Evolutionary conservation across 2,329 filamentous ascomycete species (phyloP), one percentile per base, ranked within the genome.

Genomic region (Colletotrichum sp.): DNA sequence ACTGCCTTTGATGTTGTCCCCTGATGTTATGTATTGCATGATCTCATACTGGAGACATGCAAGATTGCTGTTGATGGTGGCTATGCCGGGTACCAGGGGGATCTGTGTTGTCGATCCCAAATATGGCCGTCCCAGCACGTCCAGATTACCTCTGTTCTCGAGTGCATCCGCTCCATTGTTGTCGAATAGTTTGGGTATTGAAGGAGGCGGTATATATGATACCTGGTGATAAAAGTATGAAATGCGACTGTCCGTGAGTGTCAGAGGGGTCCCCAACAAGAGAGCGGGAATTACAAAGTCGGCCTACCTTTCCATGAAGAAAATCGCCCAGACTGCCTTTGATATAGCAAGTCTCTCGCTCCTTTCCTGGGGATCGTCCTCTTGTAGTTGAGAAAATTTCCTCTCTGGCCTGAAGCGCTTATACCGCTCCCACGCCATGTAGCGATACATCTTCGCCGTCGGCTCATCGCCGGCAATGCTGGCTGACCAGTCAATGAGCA

Each of bases 351-450:
- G 26, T 48, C 66, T 64, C 36, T 76, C 74, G n/a, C 7, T 48
- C 1, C 24, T 30, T 18, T 76, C 70, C 6, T 48, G 55, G 0
- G 74, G 64, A 36, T 73, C 48, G 4, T 73, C 59, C 12, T 65
- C 48, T 3, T 60, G 43, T 14, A 76, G 70, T 4, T 59, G 39
- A 16, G 70, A 59, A n/a, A 76, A 76, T n/a, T 28, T 63, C 24
- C 24, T 30, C 28, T 74, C 64, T 3, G 74, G 71, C 24, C 68
- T 66, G 16, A 74, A 63, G 21, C 74, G 74, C 48, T 76, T 76
- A 18, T 76, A 76, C 14, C 70, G 70, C 28, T 76, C 74, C 74
- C 74, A 76, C 0, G 74, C 74, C 74, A 76, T 76, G 36, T 69
- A 76, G 7, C 74, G 74, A 21, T 76, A 76, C 70, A 74, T 74